Conservation (phyloP, 2,329 filamentous ascomycete genomes). For the Cercospora citrullina region DNA sequence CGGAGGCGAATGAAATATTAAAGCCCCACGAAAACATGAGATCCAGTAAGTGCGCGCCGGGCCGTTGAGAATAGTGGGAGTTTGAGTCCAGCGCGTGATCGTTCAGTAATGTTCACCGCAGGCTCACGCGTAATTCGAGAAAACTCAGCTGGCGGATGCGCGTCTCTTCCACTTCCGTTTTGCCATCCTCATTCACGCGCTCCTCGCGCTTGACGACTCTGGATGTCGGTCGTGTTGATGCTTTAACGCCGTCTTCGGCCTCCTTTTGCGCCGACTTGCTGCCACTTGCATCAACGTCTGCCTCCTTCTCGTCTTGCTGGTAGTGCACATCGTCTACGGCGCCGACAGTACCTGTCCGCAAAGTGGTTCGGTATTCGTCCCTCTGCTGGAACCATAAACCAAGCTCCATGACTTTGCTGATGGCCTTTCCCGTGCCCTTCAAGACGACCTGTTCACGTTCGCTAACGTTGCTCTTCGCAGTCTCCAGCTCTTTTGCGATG, state of each 20-base stretch:
- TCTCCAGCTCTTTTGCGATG: slow-evolving; percentile 42
- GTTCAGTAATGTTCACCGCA: slow-evolving; percentile 26
- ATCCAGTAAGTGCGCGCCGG: not conserved
- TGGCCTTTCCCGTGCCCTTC: slow-evolving; percentile 66
- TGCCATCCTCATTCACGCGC: slow-evolving; percentile 31
- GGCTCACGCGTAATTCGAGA: slow-evolving; percentile 39
- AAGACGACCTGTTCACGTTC: slow-evolving; percentile 55
- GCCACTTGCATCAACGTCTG: slow-evolving; percentile 4
- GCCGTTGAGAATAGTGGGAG: not conserved
- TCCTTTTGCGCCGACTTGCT: not conserved
- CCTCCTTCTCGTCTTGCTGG: slow-evolving; percentile 29
- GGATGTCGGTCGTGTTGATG: not conserved
- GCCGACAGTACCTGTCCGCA: slow-evolving; percentile 64
- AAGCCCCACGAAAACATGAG: not conserved
- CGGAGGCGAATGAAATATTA: not conserved
- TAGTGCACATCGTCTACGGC: slow-evolving; percentile 66
- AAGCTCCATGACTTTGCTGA: slow-evolving; percentile 62
- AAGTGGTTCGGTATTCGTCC: slow-evolving; percentile 54
- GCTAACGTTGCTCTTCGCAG: slow-evolving; percentile 34
- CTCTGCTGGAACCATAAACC: slow-evolving; percentile 66
- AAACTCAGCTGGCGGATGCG: slow-evolving; percentile 41
- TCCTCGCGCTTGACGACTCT: slow-evolving; percentile 21
- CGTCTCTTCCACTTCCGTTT: slow-evolving; percentile 37
- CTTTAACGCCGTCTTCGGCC: not conserved
- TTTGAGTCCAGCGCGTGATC: not conserved